Evolutionary conservation across 2,329 filamentous ascomycete species (phyloP), one percentile per base, ranked within the genome.

Genomic region (Cryphonectria japonica): DNA sequence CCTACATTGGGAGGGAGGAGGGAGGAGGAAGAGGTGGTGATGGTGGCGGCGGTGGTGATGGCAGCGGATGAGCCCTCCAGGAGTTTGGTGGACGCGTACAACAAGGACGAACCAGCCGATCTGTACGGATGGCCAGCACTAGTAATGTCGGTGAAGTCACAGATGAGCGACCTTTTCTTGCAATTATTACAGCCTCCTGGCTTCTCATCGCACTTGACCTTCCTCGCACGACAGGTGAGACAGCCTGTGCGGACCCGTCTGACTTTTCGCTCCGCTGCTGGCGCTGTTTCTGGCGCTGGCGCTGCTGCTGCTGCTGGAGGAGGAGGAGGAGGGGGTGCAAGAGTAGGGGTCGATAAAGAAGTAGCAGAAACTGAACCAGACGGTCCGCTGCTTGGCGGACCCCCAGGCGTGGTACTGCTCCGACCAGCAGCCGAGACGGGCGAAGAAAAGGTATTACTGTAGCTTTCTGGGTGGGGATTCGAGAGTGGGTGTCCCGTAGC

Each of bases 111-210:
- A 8, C 26, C 26, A 26, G 59, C 14, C 22, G 59, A 41, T 22
- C 8, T 41, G 22, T 39, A 26, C 19, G 34, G 34, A 43, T 9
- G 39, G n/a, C 61, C 39, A 1, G 61, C 39, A 39, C 16, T n/a
- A 9, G 34, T 43, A 41, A 26, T 26, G 34, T 63, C 61, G 61
- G 37, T 63, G 22, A 63, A 63, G 57, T 66, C 59, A 39, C 71
- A 72, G 13, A 54, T 32, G 0, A 66, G 29, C 22, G 43, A 22
- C 43, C 64, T 50, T 26, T 39, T 50, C 39, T 50, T 54, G 66
- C 69, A 73, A 62, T 62, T 69, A 52, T 70, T 69, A 59, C 71
- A 72, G 32, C 60, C 61, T 60, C 68, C 68, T 19, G 60, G 64
- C 11, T 65, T 66, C 50, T 60, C 50, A 16, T 67, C 66, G 66